Base-by-base conservation (phyloP, 2,329 filamentous ascomycete species). In the Trichoderma atrobrunneum region DNA sequence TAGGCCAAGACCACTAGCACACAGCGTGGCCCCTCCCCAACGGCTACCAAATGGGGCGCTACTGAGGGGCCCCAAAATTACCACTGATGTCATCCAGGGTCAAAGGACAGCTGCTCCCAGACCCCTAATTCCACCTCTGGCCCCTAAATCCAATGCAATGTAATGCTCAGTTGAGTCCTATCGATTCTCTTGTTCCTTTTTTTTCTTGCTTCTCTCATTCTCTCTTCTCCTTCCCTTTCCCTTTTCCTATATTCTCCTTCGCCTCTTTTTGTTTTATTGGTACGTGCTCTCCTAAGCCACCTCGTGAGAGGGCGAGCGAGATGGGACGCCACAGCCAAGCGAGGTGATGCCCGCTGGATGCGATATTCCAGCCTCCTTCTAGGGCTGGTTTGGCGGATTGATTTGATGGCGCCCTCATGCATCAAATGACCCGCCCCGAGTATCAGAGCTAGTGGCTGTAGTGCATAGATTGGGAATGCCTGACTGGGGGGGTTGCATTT, bases 51-150 rank as follows among this genome's bases (percentile, higher is more conserved):
- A 60, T 69, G 65, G 66, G 56, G 57, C 65, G 66, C 56, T 28
- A 54, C 14, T 61, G 39, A 54, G 57, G 65, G 66, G 39, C 57
- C 57, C 67, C 26, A 39, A 72, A 60, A 72, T 73, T 72, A 62
- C 71, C 34, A 48, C 56, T 70, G 70, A 73, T 73, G 72, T 73
- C 70, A 73, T 73, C 48, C 70, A 43, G n/a, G 14, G 26, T 56
- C 26, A 30, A n/a, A 28, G 26, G 21, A 59, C 16, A 59, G 16
- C 21, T 10, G 30, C 57, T 60, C 16, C 30, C 57, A 34, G 57
- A 60, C 67, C 67, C 67, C 67, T 70, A 70, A 70, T 60, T 62
- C 28, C 39, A 43, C 51, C 36, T 48, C 51, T 43, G 34, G 65
- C 34, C 39, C 39, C 67, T 61, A 60, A 60, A 26, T 34, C 28